Conservation (phyloP, 768 basidiomycete genomes). For the Tylopilus plumbeoviolaceoides region DNA sequence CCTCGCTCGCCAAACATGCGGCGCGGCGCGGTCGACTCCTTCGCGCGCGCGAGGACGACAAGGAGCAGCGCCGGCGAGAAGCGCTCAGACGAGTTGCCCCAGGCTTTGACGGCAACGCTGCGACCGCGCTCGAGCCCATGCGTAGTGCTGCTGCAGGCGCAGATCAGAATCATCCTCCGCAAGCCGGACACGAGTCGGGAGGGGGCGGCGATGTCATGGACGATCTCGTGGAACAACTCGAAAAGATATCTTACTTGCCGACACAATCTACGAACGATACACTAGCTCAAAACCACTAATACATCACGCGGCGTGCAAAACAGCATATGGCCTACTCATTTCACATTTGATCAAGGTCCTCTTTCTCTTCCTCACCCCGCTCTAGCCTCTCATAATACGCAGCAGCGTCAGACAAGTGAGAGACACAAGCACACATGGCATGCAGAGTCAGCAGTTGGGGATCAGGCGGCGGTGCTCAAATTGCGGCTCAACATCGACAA, state of each 20-base stretch:
- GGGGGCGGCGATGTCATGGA: conserved; percentile 63
- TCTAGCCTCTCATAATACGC: not conserved
- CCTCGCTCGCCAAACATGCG: conserved; percentile 60
- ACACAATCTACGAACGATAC: not conserved
- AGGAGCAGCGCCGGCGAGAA: conserved; percentile 57
- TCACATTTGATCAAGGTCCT: not conserved
- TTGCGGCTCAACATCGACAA: not conserved
- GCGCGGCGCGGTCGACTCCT: conserved; percentile 71
- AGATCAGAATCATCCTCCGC: not conserved
- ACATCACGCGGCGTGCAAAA: too few relatives aligned
- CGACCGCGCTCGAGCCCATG: conserved; percentile 42
- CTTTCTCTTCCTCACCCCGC: not conserved
- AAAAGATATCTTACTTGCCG: conserved; percentile 46
- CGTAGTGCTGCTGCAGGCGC: conserved; percentile 6
- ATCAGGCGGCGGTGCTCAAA: not conserved
- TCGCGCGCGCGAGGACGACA: conserved; percentile 70
- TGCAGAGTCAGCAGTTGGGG: not conserved
- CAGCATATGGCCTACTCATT: not conserved
- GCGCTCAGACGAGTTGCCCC: conserved; percentile 77
- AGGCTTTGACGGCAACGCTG: conserved; percentile 66
- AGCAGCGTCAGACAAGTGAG: not conserved
- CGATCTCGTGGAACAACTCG: conserved; percentile 76
- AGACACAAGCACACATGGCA: not conserved
- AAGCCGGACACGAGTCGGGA: not conserved
- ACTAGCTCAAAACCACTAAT: too few relatives aligned